These are phyloP conservation scores for Ascosphaera apis DNA, from an alignment of 2,329 filamentous ascomycete species.

Conservation along the genomic window DNA sequence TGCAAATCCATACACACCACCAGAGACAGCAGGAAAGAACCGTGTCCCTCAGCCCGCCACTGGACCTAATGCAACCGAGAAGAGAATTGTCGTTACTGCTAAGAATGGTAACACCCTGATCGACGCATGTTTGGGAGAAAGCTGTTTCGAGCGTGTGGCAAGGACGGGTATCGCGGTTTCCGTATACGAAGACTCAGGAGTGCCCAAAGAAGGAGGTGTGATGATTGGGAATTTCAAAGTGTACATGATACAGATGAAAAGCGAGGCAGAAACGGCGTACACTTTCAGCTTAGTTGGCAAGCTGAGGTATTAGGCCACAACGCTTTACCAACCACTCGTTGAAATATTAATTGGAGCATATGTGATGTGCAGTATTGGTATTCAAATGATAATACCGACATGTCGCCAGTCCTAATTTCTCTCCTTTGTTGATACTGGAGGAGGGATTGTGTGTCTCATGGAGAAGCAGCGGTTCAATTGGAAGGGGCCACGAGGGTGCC, in stretches of 20 bases:
- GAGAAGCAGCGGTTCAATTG: no score
- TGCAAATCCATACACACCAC: background rate
- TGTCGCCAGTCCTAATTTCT: no score
- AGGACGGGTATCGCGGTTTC: slow-evolving; percentile 71
- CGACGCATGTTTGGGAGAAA: slow-evolving; percentile 66
- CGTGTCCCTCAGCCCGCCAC: slow-evolving; percentile 11
- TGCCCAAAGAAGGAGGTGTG: slow-evolving; percentile 33
- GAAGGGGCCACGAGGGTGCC: no score
- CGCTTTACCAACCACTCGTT: no score
- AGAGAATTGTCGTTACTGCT: slow-evolving; percentile 58
- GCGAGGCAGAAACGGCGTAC: slow-evolving; percentile 29
- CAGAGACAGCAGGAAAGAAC: slow-evolving; percentile 6
- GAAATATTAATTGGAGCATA: no score
- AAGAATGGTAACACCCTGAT: slow-evolving; percentile 46
- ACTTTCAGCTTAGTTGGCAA: slow-evolving; percentile 31
- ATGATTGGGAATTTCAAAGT: slow-evolving; percentile 33
- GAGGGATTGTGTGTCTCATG: no score
- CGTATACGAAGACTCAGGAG: slow-evolving; percentile 56
- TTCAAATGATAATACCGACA: no score
- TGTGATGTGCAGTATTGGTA: no score
- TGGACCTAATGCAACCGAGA: slow-evolving; percentile 17
- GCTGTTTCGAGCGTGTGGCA: slow-evolving; percentile 63
- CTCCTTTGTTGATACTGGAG: no score
- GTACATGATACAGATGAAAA: slow-evolving; percentile 42
- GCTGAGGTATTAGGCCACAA: slow-evolving; percentile 21